Percentiles rank a stretch among this genome's conserved stretches.
phyloP scores from a whole-genome alignment of 2,329 filamentous ascomycete genomes.

The Arthrinium phaeospermum region DNA sequence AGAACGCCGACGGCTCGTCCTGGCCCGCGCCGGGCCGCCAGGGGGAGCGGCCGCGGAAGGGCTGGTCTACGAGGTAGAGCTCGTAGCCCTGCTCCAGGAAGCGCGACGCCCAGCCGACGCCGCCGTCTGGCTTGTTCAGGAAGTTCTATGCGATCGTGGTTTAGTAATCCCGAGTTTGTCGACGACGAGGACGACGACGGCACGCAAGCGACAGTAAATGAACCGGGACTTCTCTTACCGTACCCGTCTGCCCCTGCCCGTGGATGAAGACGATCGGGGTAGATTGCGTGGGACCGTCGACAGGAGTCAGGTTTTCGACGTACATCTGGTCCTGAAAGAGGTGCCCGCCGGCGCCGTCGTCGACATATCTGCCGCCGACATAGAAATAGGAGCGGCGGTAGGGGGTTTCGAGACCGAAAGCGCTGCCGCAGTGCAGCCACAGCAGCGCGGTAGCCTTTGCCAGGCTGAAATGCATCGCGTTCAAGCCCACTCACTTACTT shows the following conservation, averaged over 20 bases:
- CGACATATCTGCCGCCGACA: conserved; percentile 43
- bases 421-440: background rate
- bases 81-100: conserved; percentile 52
- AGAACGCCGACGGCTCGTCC: conserved; percentile 32
- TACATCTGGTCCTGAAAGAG: conserved; percentile 54
- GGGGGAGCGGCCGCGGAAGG: conserved; percentile 50
- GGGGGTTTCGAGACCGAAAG: background rate
- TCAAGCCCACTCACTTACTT: background rate
- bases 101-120: conserved; percentile 54
- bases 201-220: background rate
- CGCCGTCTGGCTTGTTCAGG: conserved; percentile 53
- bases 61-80: conserved; percentile 54
- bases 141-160: conserved; percentile 42
- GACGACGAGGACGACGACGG: conserved; percentile 6
- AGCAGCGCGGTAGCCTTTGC: background rate
- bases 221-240: conserved; percentile 35
- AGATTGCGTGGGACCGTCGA: conserved; percentile 28
- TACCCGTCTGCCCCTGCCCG: conserved; percentile 48
- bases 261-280: conserved; percentile 50
- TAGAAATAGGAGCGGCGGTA: conserved; percentile 37
- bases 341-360: conserved; percentile 37
- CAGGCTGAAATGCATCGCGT: background rate
- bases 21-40: conserved; percentile 42
- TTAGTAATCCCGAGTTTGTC: background rate
- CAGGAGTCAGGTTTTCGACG: conserved; percentile 53